These are phyloP conservation scores for Leccinum solheimii DNA, from an alignment of 1,284 basidiomycete species.

Conservation along the genomic window DNA sequence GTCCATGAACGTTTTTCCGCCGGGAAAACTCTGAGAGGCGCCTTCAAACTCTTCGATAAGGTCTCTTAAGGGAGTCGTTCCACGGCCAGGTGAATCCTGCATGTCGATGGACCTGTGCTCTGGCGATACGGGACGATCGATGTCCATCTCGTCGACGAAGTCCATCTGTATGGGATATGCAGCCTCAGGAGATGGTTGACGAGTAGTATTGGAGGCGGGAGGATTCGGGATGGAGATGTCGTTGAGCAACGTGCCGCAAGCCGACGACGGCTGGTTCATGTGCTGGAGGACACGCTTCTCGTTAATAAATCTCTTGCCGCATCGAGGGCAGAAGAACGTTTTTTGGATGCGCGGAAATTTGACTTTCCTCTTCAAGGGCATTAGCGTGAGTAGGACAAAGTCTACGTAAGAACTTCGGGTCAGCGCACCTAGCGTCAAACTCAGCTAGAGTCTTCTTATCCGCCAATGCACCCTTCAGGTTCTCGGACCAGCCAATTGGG, in stretches of 20 bases:
- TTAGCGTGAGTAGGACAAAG: not conserved
- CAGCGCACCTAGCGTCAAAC: not conserved
- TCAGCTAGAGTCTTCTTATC: not conserved
- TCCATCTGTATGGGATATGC: not conserved
- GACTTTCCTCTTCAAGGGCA: not conserved
- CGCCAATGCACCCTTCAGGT: not conserved
- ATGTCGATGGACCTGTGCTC: not conserved
- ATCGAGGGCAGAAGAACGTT: conserved; percentile 1
- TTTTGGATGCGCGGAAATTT: not conserved
- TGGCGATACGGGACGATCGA: not conserved
- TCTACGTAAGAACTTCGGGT: not conserved
- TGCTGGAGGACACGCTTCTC: conserved; percentile 2
- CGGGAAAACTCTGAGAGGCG: not conserved
- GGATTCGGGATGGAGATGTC: not conserved
- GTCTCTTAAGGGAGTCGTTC: not conserved
- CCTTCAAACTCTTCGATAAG: not conserved
- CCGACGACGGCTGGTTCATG: conserved; percentile 7
- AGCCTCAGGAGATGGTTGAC: not conserved
- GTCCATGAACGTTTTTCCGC: not conserved
- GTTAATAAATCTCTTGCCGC: conserved; percentile 1
- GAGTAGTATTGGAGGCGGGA: not conserved
- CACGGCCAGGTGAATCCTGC: not conserved
- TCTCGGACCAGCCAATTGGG: not conserved
- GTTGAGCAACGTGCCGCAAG: not conserved
- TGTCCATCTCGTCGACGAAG: not conserved